A percentile compares a stretch with the other conserved stretches of the same genome.
Evolutionary conservation across 257 asterid genomes (phyloP).

Genomic region (Fraxinus excelsior): DNA sequence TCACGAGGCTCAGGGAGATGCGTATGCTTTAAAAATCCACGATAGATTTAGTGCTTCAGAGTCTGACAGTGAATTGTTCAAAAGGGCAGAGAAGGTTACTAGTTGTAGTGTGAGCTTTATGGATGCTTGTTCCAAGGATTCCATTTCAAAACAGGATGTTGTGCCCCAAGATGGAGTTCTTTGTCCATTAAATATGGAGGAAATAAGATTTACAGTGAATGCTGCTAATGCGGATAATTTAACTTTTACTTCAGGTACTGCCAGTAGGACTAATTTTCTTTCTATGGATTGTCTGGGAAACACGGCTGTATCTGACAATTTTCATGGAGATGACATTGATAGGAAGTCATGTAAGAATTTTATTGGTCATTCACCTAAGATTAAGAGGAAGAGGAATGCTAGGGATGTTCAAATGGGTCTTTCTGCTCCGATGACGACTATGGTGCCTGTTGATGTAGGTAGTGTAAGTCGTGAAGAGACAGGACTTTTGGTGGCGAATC

Average conservation of each 20-base stretch:
- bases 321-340: constrained; percentile 26
- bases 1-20: constrained; percentile 27
- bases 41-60: constrained; percentile 33
- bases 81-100: constrained; percentile 29
- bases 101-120: constrained; percentile 26
- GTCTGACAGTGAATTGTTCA: constrained; percentile 30
- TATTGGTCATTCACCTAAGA: constrained; percentile 30
- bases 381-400: constrained; percentile 45
- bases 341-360: constrained; percentile 17
- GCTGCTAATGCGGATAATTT: constrained; percentile 35
- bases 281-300: constrained; percentile 31
- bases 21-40: constrained; percentile 20
- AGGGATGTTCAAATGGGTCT: constrained; percentile 32
- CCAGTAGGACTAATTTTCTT: constrained; percentile 28
- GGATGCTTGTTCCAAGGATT: constrained; percentile 37
- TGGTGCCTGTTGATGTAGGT: constrained; percentile 15
- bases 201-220: constrained; percentile 15
- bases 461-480: constrained; percentile 30
- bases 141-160: constrained; percentile 16
- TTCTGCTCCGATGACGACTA: constrained; percentile 26
- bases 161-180: constrained; percentile 25
- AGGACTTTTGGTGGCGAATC: constrained; percentile 24
- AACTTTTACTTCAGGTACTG: constrained; percentile 25
- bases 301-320: constrained; percentile 22
- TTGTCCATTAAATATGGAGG: constrained; percentile 26